These are phyloP conservation scores for Fusarium equiseti DNA, from an alignment of 2,329 filamentous ascomycete species.

Conservation along the genomic window DNA sequence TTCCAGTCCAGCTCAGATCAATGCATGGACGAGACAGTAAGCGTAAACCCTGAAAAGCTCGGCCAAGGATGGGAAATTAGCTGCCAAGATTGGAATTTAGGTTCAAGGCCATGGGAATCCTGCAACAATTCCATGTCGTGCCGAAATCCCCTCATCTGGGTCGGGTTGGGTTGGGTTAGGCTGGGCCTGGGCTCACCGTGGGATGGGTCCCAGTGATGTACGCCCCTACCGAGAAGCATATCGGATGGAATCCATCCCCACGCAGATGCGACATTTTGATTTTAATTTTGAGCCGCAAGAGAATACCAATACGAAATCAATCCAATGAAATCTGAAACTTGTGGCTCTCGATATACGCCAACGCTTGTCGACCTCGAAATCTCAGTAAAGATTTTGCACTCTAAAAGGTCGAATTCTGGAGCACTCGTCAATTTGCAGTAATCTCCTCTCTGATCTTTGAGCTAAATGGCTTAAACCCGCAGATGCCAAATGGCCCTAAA, in stretches of 20 bases:
- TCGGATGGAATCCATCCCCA: conserved; percentile 29
- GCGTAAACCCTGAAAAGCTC: neutral
- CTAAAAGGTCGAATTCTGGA: neutral
- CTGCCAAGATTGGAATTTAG: conserved; percentile 24
- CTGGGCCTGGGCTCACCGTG: neutral
- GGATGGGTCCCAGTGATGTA: conserved; percentile 24
- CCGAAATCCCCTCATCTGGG: conserved; percentile 14
- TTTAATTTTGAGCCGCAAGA: conserved; percentile 25
- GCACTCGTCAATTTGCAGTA: conserved; percentile 8
- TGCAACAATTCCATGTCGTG: conserved; percentile 35
- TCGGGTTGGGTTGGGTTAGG: neutral
- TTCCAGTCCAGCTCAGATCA: neutral
- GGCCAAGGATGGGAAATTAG: conserved; percentile 30
- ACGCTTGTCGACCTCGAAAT: conserved; percentile 19
- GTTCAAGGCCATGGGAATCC: conserved; percentile 33
- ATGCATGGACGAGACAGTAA: conserved; percentile 2
- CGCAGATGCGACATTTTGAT: conserved; percentile 20
- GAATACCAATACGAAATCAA: conserved; percentile 2
- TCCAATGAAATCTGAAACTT: conserved; percentile 19
- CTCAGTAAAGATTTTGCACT: conserved; percentile 6
- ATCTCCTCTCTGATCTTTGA: conserved; percentile 10
- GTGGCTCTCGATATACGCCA: conserved; percentile 32
- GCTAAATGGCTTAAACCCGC: neutral
- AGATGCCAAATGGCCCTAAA: neutral
- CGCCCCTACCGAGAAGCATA: conserved; percentile 36